Base-by-base conservation (phyloP, 768 basidiomycete genomes). In the Tricholoma sp. region DNA sequence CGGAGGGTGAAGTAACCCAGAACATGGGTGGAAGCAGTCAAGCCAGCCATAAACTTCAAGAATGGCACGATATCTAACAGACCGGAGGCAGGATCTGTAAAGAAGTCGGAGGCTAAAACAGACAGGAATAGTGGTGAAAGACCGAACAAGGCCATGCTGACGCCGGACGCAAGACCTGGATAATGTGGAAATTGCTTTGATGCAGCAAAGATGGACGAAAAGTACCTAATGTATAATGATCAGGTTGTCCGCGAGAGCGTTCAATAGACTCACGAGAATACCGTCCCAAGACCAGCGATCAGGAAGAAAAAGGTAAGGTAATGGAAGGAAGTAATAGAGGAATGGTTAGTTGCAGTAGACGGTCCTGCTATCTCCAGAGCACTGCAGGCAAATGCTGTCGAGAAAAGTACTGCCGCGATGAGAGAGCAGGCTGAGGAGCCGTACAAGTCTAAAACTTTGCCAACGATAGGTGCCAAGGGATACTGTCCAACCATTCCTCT, bases 401-500 rank as follows among this genome's bases (percentile, higher is more conserved):
- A 70, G 65, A 88, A 89, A 9, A 86, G 68, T 12, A 80, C 58
- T 8, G 83, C 80, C 0, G 88, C 79, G 13, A 81, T 63, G 42
- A 89, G 70, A 15, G 91, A 91, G 67, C 84, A 88, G 4, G 75
- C 65, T 66, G 86, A 79, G 34, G 90, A 83, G 0, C 91, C 91
- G 62, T 82, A 78, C 37, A 63, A 63, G 69, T 93, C 91, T 41
- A 89, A 75, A 2, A 85, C 66, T 59, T 82, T 85, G 47, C 91
- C 91, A 41, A 86, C 82, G 1, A 89, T 13, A 1, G 84, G 83
- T 17, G 86, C 81, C 56, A 89, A 76, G 2, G 89, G 88, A 67
- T 93, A 92, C 72, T 92, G 89, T 4, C 88, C 86, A 59, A 84
- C 80, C 80, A 93, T 84, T 2, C 87, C 91, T n/a, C 91, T 92